These are phyloP conservation scores for Sarcocystis neurona DNA, from an alignment of 169 alveolate genomes.

Conservation along the genomic window DNA sequence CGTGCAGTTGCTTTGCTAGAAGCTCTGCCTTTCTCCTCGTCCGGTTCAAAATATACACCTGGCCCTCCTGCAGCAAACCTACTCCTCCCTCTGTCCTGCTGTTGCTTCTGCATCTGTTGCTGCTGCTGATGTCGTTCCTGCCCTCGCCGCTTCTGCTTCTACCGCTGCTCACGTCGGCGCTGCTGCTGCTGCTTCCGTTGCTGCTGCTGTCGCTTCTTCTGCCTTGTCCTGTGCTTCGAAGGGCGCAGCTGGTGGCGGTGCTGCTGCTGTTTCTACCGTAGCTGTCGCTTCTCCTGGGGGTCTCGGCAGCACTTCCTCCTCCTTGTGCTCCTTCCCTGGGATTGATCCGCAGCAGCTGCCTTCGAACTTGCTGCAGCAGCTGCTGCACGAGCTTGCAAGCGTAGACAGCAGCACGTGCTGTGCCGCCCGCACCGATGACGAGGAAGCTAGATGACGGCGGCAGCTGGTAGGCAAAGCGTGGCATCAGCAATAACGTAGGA, in stretches of 20 bases:
- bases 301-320: background rate
- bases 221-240: too few relatives aligned
- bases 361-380: too few relatives aligned
- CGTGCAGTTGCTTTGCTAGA: background rate
- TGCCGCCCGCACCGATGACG: constrained; percentile 30
- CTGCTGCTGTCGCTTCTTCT: too few relatives aligned
- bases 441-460: constrained; percentile 18
- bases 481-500: too few relatives aligned
- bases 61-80: background rate
- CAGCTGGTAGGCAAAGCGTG: too few relatives aligned
- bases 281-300: background rate
- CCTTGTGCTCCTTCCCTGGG: background rate
- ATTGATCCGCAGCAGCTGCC: background rate
- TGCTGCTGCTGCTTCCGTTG: too few relatives aligned
- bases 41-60: constrained; percentile 12
- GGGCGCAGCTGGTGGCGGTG: too few relatives aligned
- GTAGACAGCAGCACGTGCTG: constrained; percentile 24
- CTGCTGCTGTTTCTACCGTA: background rate
- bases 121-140: too few relatives aligned
- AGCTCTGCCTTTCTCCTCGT: background rate
- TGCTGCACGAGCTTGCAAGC: background rate
- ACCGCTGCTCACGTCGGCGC: too few relatives aligned
- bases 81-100: too few relatives aligned
- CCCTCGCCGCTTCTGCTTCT: too few relatives aligned
- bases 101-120: too few relatives aligned